Evolutionary conservation across 805 yeast species (phyloP), one percentile per base, ranked within the genome.

Genomic region (Yamadazyma olivae): DNA sequence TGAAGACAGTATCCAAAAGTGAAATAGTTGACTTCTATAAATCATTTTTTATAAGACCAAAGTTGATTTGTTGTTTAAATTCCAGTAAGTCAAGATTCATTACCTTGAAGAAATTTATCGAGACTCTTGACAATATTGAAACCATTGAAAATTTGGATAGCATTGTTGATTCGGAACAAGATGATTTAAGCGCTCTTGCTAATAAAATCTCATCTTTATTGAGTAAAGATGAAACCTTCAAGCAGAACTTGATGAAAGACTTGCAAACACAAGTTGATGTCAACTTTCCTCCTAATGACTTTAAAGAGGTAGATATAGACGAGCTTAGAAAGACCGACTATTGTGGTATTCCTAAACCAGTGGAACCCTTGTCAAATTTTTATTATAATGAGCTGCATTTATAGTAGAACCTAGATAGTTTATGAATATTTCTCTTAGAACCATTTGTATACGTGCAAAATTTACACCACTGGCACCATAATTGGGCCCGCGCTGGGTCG

Each of bases 11-110:
- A 35, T 67, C 80, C 19, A 74, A 79, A 50, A 56, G 60, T 1
- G 83, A 89, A 19, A 61, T 89, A 24, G 46, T 76, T 18, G 66
- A 68, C 1, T 80, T 80, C 50, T 86, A 71, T 54, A 51, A 73
- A 17, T 48, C 59, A 3, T 66, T 61, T 14, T 16, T 45, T 6
- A 19, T 17, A 16, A 51, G 66, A 1, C 49, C 79, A 1, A 74
- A 63, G 49, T 53, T 81, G 16, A 70, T 79, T 18, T 71, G 84
- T 13, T 85, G 83, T 22, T 40, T 47, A 27, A 40, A 45, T 17
- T 47, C 51, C 5, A 35, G 33, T 4, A 37, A 39, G 25, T 23
- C 33, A n/a, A 36, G 30, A 13, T 32, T 29, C 8, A 30, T 41
- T n/a, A 32, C 33, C 10, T 32, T 44, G 27, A 36, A 36, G 32